Conservation (phyloP, 2,329 filamentous ascomycete species). For the Botryotinia narcissicola region DNA sequence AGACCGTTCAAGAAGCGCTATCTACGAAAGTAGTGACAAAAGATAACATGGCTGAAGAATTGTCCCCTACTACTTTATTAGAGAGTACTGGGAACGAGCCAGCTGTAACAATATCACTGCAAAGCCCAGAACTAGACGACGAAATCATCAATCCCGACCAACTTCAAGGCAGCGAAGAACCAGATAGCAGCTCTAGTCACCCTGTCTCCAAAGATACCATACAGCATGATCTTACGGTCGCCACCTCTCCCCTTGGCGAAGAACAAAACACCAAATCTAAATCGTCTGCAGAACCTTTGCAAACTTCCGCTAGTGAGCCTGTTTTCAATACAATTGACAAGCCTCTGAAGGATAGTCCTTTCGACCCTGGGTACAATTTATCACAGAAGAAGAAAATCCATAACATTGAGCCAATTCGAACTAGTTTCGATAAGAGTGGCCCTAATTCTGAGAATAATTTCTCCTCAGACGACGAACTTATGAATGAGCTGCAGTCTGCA, state of each 20-base stretch:
- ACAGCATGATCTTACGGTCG: background rate
- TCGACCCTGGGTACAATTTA: slow-evolving; percentile 1
- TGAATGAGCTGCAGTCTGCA: slow-evolving; percentile 81
- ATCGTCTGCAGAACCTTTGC: slow-evolving; percentile 13
- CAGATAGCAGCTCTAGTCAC: background rate
- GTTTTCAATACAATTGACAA: background rate
- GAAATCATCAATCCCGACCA: background rate
- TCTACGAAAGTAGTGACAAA: slow-evolving; percentile 19
- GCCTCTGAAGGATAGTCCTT: slow-evolving; percentile 3
- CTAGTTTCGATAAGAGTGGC: slow-evolving; percentile 43
- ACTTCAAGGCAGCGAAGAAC: background rate
- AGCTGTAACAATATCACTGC: background rate
- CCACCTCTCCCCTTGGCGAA: background rate
- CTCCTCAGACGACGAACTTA: slow-evolving; percentile 73
- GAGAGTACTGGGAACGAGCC: background rate
- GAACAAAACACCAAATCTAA: background rate
- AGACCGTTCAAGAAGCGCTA: slow-evolving; percentile 47
- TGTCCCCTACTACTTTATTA: background rate
- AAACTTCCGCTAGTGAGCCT: slow-evolving; percentile 6
- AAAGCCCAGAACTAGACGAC: background rate
- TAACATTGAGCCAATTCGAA: slow-evolving; percentile 53
- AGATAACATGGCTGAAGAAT: slow-evolving; percentile 11
- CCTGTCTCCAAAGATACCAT: background rate
- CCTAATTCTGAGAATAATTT: slow-evolving; percentile 48
- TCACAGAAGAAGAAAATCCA: slow-evolving; percentile 29